Evolutionary conservation across 2,329 filamentous ascomycete genomes (phyloP), one percentile per base, ranked within the genome.

Genomic region (Nothophaeocryptopus gaeumannii): DNA sequence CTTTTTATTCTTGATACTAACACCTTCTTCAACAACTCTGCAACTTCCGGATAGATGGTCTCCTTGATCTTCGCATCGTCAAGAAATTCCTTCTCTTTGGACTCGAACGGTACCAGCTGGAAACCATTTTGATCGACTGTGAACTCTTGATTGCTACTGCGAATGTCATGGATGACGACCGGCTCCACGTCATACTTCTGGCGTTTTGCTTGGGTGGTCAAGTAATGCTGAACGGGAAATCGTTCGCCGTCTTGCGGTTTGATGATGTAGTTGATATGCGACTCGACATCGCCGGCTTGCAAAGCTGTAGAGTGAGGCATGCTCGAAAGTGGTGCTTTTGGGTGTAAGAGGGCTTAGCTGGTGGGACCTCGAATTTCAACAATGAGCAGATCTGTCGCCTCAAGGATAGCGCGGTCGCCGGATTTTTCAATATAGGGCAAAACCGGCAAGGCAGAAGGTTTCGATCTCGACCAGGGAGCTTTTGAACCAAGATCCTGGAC

Each of bases 121-220:
- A 51, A 51, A 13, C 48, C 48, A 29, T 51, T 26, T 10, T 40
- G 9, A n/a, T 51, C 41, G n/a, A 51, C 14, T 8, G 32, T 37
- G 32, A 51, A 51, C 13, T 36, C 20, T 3, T 51, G 40, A 8
- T 51, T 42, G n/a, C 36, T 46, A 14, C n/a, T 46, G 8, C 48
- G 37, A 5, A 51, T 36, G 33, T 51, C 48, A 12, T 42, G 41
- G n/a, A 51, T 32, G 8, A 20, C 16, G n/a, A 51, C 48, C 4
- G 13, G 14, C 14, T 47, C 38, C 8, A 33, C 30, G n/a, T 37
- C 38, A n/a, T 20, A 14, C 32, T 51, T 51, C 26, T 40, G 34
- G 5, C 48, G 42, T 39, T 39, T 35, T 8, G 38, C 37, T 31
- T 43, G 42, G n/a, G 35, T 43, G 14, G 42, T 39, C 10, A 35